Conservation (phyloP, 495 filamentous ascomycete species). For the Penicillium tannophilum region DNA sequence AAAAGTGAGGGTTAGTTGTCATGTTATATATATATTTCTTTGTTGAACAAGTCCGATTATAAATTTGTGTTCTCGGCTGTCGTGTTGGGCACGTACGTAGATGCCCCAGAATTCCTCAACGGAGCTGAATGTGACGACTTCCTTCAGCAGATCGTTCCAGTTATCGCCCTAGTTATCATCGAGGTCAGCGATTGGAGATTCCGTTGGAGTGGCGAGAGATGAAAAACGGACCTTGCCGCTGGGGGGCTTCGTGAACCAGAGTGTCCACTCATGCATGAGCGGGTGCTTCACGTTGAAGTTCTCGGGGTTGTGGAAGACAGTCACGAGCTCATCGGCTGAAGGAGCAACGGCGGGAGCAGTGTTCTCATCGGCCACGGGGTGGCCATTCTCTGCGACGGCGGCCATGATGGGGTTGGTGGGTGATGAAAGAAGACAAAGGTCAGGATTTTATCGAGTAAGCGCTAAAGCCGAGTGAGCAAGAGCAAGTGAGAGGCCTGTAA, state of each 20-base stretch:
- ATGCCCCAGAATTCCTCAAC: slow-evolving; percentile 99
- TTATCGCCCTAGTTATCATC: slow-evolving; percentile 74
- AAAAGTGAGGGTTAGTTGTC: neutral
- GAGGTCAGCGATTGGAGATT: slow-evolving; percentile 20
- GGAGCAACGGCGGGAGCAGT: slow-evolving; percentile 34
- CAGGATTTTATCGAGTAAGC: slow-evolving; percentile 36
- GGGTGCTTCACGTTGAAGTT: slow-evolving; percentile 99
- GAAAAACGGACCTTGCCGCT: slow-evolving; percentile 78
- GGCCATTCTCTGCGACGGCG: slow-evolving; percentile 45
- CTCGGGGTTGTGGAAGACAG: slow-evolving; percentile 94
- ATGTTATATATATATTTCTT: neutral
- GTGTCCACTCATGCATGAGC: slow-evolving; percentile 92
- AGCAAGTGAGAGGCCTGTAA: neutral
- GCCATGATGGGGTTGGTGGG: slow-evolving; percentile 36
- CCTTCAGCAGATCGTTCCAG: slow-evolving; percentile 97
- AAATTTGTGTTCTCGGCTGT: neutral
- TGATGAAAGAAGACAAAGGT: slow-evolving; percentile 23
- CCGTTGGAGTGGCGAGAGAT: neutral
- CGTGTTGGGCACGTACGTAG: slow-evolving; percentile 68
- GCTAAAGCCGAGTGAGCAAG: slow-evolving; percentile 25
- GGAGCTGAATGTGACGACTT: slow-evolving; percentile 96
- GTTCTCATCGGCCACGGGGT: slow-evolving; percentile 47
- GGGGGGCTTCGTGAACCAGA: slow-evolving; percentile 99
- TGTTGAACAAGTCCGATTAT: neutral
- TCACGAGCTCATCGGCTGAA: slow-evolving; percentile 54